These are phyloP conservation scores for Moniliophthora roreri DNA, from an alignment of 1,284 basidiomycete species.

Conservation along the genomic window DNA sequence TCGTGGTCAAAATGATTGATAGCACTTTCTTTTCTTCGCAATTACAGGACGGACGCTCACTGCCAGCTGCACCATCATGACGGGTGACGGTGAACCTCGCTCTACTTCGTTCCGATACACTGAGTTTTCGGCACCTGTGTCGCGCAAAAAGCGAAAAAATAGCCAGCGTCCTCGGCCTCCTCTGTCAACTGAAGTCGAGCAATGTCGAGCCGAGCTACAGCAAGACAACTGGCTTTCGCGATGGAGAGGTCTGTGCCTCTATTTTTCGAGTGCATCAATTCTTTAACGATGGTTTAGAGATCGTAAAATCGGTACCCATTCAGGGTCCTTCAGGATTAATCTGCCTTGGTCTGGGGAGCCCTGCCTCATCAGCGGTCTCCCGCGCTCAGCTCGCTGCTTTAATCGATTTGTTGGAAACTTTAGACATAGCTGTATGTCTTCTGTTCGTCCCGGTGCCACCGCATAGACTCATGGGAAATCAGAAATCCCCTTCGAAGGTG, in stretches of 20 bases:
- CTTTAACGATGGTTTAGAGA: too few relatives aligned
- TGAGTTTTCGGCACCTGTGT: slow-evolving; percentile 40
- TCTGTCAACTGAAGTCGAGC: slow-evolving; percentile 29
- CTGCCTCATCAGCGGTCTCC: slow-evolving; percentile 55
- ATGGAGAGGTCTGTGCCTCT: slow-evolving; percentile 37
- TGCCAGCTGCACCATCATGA: neutral
- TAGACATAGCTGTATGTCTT: slow-evolving; percentile 54
- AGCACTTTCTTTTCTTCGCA: neutral
- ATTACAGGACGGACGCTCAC: neutral
- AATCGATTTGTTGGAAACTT: slow-evolving; percentile 47
- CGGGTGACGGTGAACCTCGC: neutral
- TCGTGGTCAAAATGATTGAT: too few relatives aligned
- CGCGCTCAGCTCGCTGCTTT: slow-evolving; percentile 69
- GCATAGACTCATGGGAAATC: neutral
- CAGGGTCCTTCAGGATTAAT: slow-evolving; percentile 23
- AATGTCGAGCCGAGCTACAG: slow-evolving; percentile 35
- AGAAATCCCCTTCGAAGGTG: slow-evolving; percentile 1
- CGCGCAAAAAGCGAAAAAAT: slow-evolving; percentile 39
- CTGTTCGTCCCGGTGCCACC: slow-evolving; percentile 1
- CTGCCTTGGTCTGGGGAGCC: slow-evolving; percentile 74
- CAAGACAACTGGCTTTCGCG: slow-evolving; percentile 42
- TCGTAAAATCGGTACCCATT: neutral
- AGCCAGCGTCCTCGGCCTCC: slow-evolving; percentile 24
- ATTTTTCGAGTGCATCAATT: slow-evolving; percentile 1
- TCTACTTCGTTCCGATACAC: slow-evolving; percentile 31